These are phyloP conservation scores for Fusarium mexicanum DNA, from an alignment of 2,329 filamentous ascomycete species.

Conservation along the genomic window DNA sequence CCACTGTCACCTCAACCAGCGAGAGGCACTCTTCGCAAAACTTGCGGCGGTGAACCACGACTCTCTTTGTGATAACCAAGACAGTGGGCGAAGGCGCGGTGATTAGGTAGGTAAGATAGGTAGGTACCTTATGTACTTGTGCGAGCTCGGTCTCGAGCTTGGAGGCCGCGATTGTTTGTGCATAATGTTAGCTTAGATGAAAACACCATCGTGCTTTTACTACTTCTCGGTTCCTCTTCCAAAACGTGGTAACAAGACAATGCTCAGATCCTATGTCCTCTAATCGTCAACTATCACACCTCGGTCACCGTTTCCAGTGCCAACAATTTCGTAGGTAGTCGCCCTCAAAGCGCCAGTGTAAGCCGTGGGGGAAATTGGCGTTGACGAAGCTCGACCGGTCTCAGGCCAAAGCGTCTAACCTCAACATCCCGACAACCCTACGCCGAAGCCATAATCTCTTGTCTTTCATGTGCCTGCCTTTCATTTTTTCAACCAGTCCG, in stretches of 20 bases:
- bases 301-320: neutral
- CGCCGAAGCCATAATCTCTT: rapidly evolving
- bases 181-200: neutral
- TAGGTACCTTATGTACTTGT: neutral
- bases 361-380: neutral
- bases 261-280: neutral
- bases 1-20: neutral
- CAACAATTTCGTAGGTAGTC: too few species aligned
- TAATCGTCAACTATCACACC: neutral
- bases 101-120: neutral
- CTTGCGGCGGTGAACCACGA: neutral
- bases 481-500: neutral
- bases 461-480: neutral
- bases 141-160: neutral
- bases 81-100: neutral
- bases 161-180: neutral
- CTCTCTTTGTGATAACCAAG: neutral
- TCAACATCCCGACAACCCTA: neutral
- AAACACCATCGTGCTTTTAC: neutral
- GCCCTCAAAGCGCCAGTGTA: neutral
- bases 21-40: neutral
- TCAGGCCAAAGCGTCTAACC: neutral
- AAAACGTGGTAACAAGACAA: neutral
- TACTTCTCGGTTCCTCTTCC: neutral
- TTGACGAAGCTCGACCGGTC: neutral